Evolutionary conservation across 2,329 filamentous ascomycete species (phyloP).

Genomic region (Aspergillus brasiliensis): DNA sequence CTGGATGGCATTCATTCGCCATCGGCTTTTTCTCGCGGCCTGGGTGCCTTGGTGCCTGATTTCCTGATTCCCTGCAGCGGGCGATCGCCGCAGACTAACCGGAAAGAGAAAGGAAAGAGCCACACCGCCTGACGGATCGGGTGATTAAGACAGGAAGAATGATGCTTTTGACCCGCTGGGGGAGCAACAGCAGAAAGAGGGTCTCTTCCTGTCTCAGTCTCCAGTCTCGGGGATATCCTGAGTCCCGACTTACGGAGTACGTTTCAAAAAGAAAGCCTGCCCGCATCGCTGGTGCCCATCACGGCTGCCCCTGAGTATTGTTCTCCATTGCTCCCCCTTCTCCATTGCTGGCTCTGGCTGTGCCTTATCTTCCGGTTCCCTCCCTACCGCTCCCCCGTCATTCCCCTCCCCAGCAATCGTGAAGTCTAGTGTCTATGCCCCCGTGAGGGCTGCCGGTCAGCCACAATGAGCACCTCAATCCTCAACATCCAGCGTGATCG

Average conservation of each 20-base stretch:
- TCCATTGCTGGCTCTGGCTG: neutral
- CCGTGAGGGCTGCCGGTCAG: constrained; percentile 37
- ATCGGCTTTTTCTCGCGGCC: neutral
- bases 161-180: neutral
- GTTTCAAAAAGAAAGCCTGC: constrained; percentile 26
- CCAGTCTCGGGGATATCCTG: neutral
- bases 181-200: neutral
- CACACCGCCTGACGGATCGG: neutral
- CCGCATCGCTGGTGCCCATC: neutral
- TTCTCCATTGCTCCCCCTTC: neutral
- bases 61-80: neutral
- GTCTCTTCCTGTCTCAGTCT: neutral
- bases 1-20: neutral
- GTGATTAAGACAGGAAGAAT: neutral
- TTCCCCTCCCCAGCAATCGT: constrained; percentile 10
- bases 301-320: constrained; percentile 5
- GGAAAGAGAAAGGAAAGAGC: neutral
- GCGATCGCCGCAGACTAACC: neutral
- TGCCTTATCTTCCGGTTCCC: neutral
- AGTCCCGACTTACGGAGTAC: constrained; percentile 21
- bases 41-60: neutral
- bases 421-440: constrained; percentile 19
- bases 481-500: constrained; percentile 81
- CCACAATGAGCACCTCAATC: constrained; percentile 79
- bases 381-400: constrained; percentile 7